Evolutionary conservation across 768 basidiomycete genomes (phyloP), one percentile per base, ranked within the genome.

Genomic region (Tephrocybe rancida): DNA sequence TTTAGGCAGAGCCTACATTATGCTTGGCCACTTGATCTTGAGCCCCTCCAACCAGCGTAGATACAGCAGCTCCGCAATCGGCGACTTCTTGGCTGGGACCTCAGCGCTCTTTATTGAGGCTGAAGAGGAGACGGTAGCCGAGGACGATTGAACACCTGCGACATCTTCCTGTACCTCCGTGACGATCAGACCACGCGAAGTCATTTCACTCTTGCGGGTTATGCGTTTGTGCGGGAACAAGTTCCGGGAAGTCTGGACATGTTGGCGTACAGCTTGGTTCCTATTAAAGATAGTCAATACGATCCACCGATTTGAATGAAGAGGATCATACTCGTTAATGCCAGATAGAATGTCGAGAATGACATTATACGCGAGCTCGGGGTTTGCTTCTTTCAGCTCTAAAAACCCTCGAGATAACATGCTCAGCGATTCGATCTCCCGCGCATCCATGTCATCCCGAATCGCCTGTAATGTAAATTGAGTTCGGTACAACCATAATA

Each of bases 21-120:
- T 77, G 62, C 78, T 89, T 5, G 92, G 92, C 94, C 94, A 95
- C 68, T 92, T 95, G 64, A 95, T 75, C 70, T 85, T 88, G 48
- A 97, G 72, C 3, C 95, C 95, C 64, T 97, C 92, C 22, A 98
- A 75, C 95, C 96, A 98, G 44, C 96, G 85, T 81, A 95, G 87
- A 68, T 98, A 98, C n/a, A 98, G 75, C 58, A 98, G 80, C 67
- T 98, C 96, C 19, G 94, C 91, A 25, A 98, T 94, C 5, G 95
- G 94, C 50, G 92, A 95, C 67, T 87, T 89, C 57, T 84, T 81
- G 49, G 76, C 67, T 11, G 79, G 76, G 2, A 64, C 39, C 26
- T 84, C 79, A 21, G 74, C 73, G 38, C 58, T 60, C 61, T 73
- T 74, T 5, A 65, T 38, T 10, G 57, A 53, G 1, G 64, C 48